Base-by-base conservation (phyloP, 2,329 filamentous ascomycete species). In the Biscogniauxia mediterranea region DNA sequence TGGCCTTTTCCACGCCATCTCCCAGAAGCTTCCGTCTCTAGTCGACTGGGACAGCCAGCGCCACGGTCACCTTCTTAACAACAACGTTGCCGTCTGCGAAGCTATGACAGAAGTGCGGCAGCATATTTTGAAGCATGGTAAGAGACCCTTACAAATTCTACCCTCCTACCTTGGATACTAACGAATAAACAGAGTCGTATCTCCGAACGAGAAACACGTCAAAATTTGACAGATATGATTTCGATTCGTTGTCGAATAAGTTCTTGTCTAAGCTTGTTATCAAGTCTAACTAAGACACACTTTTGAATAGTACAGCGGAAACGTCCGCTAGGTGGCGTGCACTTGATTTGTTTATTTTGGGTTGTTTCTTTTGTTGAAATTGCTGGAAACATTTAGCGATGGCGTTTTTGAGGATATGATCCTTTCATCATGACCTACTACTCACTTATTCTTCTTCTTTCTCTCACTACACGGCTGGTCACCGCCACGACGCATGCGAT, bases 211-310 rank as follows among this genome's bases (percentile, higher is more conserved):
- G 94, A 69, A 85, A 86, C 68, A 88, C 89, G 61, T 87, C 90
- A 71, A 92, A 89, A 77, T 98, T 97, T 77, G 90, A 97, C 80
- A 88, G 91, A 69, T 86, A 89, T 70, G 92, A 98, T 80, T 98
- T 97, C 74, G 94, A 98, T 81, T 95, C 89, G 63, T 79, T 98
- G 74, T 96, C 93, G 57, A 97, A 97, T 83, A 98, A 97, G 82
- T 97, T 98, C 82, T 81, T 97, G 69, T 96, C 93, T 46, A 96
- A 96, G 80, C 86, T 98, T 73, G 93, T 97, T 75, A 97, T 97
- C 77, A 92, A 94, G 70, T 91, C 94, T 72, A 96, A 96, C 81
- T 96, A 83, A 42, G 15, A 15, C 52, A 38, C 28, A 20, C 50
- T 50, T 62, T 38, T 15, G 38, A 46, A 59, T 52, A 54, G 56